Conservation (phyloP, 768 basidiomycete genomes). For the Roridomyces roridus region DNA sequence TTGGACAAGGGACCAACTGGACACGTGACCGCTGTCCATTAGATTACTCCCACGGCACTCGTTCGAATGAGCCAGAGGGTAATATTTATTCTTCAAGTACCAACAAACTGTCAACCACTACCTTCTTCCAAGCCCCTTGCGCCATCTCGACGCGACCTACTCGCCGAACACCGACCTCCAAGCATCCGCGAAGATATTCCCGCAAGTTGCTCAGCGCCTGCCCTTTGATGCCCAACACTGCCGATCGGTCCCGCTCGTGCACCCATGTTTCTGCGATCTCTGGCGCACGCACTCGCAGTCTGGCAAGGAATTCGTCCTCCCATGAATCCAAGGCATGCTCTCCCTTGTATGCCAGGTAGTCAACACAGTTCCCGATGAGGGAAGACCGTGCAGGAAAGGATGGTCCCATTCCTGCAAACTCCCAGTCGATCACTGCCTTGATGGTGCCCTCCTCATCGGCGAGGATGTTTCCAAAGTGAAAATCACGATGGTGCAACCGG, state of each 20-base stretch:
- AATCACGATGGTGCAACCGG: slow-evolving; percentile 20
- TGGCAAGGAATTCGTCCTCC: slow-evolving; percentile 7
- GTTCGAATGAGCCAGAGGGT: too few species aligned
- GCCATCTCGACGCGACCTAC: slow-evolving; percentile 7
- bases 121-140: slow-evolving; percentile 1
- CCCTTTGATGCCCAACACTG: slow-evolving; percentile 14
- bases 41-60: too few species aligned
- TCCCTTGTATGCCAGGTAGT: too few species aligned
- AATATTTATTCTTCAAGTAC: too few species aligned
- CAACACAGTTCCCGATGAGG: slow-evolving; percentile 8
- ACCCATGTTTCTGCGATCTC: slow-evolving; percentile 12
- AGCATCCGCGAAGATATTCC: slow-evolving; percentile 8
- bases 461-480: slow-evolving; percentile 24
- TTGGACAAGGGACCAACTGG: too few species aligned
- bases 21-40: too few species aligned
- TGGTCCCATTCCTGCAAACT: slow-evolving; percentile 20
- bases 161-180: slow-evolving; percentile 20
- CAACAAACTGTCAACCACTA: slow-evolving; percentile 8
- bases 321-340: slow-evolving; percentile 20
- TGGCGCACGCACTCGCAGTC: slow-evolving; percentile 4
- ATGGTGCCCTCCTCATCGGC: slow-evolving; percentile 17
- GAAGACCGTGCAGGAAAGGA: slow-evolving; percentile 14
- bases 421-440: slow-evolving; percentile 24
- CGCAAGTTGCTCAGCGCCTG: slow-evolving; percentile 16
- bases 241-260: slow-evolving; percentile 1